phyloP scores from a whole-genome alignment of 371 early-diverging fungal genomes.

The Mortierella sp. region DNA sequence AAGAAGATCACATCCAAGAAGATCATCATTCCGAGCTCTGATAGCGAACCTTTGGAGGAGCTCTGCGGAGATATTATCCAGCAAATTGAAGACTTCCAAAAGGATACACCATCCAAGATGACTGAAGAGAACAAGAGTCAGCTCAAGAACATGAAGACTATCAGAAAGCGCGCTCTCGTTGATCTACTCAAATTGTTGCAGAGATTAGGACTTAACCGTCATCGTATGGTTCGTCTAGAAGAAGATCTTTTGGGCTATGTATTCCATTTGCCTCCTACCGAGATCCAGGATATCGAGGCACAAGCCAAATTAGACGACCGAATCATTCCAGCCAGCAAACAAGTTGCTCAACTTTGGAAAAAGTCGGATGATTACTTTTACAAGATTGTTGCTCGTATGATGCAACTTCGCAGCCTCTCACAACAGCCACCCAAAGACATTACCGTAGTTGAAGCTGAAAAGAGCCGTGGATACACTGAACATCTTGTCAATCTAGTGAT shows the following conservation, averaged over 20 bases:
- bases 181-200: conserved; percentile 89
- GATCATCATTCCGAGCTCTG: conserved; percentile 40
- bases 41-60: conserved; percentile 45
- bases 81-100: conserved; percentile 59
- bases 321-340: conserved; percentile 38
- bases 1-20: conserved; percentile 42
- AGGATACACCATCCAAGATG: conserved; percentile 73
- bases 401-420: conserved; percentile 72
- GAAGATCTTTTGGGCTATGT: conserved; percentile 61
- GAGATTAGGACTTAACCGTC: conserved; percentile 82
- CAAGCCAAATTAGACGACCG: conserved; percentile 51
- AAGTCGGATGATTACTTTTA: conserved; percentile 81
- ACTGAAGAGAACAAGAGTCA: conserved; percentile 73
- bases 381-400: conserved; percentile 76
- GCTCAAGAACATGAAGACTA: conserved; percentile 82
- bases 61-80: conserved; percentile 56
- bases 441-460: conserved; percentile 79
- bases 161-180: conserved; percentile 89
- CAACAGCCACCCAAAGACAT: conserved; percentile 75
- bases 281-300: conserved; percentile 53
- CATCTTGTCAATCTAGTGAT: conserved; percentile 74
- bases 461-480: conserved; percentile 78
- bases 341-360: conserved; percentile 66
- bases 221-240: conserved; percentile 55
- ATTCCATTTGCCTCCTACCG: conserved; percentile 56